Conservation (phyloP, 495 filamentous ascomycete species). For the Penicillium paradoxum region DNA sequence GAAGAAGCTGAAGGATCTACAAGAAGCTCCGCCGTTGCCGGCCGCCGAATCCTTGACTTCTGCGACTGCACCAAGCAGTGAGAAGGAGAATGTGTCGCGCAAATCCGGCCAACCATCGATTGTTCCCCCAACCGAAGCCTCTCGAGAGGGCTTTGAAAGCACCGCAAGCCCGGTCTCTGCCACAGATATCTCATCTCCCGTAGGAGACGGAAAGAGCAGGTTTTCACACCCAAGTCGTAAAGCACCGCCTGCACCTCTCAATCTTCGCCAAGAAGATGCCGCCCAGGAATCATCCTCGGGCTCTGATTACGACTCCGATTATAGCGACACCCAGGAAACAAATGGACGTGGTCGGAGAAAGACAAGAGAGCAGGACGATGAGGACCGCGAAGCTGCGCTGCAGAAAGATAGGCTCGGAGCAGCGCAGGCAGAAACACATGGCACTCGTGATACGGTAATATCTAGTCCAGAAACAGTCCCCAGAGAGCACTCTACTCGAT, state of each 20-base stretch:
- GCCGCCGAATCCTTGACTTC: conserved; percentile 16
- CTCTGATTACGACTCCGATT: conserved; percentile 72
- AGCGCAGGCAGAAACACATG: conserved; percentile 15
- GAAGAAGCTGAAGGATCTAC: conserved; percentile 78
- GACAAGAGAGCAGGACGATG: conserved; percentile 85
- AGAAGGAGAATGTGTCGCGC: neutral
- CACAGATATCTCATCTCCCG: conserved; percentile 11
- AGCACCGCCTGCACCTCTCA: conserved; percentile 77
- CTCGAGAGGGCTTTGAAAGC: neutral
- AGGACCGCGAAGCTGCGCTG: conserved; percentile 63
- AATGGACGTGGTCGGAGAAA: conserved; percentile 76
- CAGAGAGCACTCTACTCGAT: conserved; percentile 24
- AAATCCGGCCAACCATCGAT: conserved; percentile 3
- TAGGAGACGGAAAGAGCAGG: conserved; percentile 17
- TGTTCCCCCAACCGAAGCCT: conserved; percentile 4
- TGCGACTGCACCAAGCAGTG: conserved; percentile 2
- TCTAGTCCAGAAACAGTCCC: conserved; percentile 18
- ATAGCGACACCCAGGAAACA: conserved; percentile 68
- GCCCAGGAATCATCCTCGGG: conserved; percentile 43
- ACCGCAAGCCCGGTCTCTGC: conserved; percentile 17
- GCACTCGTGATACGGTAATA: conserved; percentile 8
- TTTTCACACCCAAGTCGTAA: conserved; percentile 62
- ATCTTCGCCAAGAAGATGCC: conserved; percentile 50
- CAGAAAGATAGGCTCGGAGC: conserved; percentile 61
- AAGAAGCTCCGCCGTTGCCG: conserved; percentile 50